A percentile compares a stretch with the other conserved stretches of the same genome.
These are phyloP conservation scores for Lizonia empirigonia DNA, from an alignment of 2,329 filamentous ascomycete species.

Conservation along the genomic window DNA sequence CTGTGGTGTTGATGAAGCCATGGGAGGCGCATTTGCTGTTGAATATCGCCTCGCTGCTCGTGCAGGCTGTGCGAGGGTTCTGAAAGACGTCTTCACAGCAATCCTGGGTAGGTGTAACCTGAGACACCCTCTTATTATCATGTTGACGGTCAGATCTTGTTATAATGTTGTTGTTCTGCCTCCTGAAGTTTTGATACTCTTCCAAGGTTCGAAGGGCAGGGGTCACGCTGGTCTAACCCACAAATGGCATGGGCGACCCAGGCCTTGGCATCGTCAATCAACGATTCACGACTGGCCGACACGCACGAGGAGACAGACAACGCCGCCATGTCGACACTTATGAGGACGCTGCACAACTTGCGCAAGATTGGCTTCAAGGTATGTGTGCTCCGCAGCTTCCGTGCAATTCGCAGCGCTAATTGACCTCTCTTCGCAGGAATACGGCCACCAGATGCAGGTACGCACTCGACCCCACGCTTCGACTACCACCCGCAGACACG, in stretches of 20 bases:
- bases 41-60: conserved; percentile 39
- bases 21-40: conserved; percentile 37
- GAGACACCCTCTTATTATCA: conserved; percentile 44
- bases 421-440: conserved; percentile 66
- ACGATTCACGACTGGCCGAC: conserved; percentile 25
- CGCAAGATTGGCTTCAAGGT: conserved; percentile 89
- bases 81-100: conserved; percentile 23
- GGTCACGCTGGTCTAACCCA: conserved; percentile 11
- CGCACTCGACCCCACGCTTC: conserved; percentile 48
- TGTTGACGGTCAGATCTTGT: conserved; percentile 18
- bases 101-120: conserved; percentile 32
- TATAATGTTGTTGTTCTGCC: conserved; percentile 7
- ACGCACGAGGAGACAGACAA: conserved; percentile 25
- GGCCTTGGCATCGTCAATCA: conserved; percentile 35
- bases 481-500: conserved; percentile 22
- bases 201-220: conserved; percentile 18
- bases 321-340: conserved; percentile 83
- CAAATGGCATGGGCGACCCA: conserved; percentile 5
- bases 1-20: conserved; percentile 38
- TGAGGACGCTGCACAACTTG: conserved; percentile 84
- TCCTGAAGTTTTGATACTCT: conserved; percentile 38
- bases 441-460: conserved; percentile 91
- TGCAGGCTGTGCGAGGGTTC: conserved; percentile 17
- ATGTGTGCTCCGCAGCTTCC: conserved; percentile 32
- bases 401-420: conserved; percentile 37